Evolutionary conservation across 2,329 filamentous ascomycete species (phyloP), one percentile per base, ranked within the genome.

Genomic region (Aureobasidium namibiae): DNA sequence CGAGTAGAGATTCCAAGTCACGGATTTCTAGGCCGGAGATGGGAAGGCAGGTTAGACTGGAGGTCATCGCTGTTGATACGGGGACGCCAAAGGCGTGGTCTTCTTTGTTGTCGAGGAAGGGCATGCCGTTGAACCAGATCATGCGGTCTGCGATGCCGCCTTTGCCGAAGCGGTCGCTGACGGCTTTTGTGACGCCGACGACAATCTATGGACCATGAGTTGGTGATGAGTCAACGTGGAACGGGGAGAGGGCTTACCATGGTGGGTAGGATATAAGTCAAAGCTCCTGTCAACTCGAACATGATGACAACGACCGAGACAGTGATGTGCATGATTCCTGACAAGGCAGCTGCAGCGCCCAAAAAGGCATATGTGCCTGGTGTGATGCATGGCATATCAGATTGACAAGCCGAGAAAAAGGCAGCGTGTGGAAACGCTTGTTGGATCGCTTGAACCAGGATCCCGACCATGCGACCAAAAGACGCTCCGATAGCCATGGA

Each of bases 41-140:
- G 0, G 90, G 88, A 8, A 99, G 80, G 0, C 85, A 83, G 2
- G 89, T 83, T 0, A 92, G 81, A 1, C 86, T 92, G 92, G 97
- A 96, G 48, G 65, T 66, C 45, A 50, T 52, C 63, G 89, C 90
- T 63, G 89, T 84, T 0, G 90, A 94, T 10, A 97, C 94, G 0
- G 94, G 88, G 0, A 97, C 92, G 48, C 92, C 92, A 73, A 97
- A 96, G 56, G 92, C 92, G 73, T 96, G 92, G 60, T 97, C 94
- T 73, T 97, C 92, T 70, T 99, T 99, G 73, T 89, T 95, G 75
- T 99, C 94, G 2, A 99, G 80, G 74, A 95, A 99, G 0, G 94
- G 94, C 68, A 96, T 96, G 1, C 94, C 94, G 66, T 90, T 97
- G 75, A 96, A 96, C 87, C 91, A 96, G 67, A 99, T 99, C 90